Conservation (phyloP, 768 basidiomycete species). For the Rhodotorula graminis region DNA sequence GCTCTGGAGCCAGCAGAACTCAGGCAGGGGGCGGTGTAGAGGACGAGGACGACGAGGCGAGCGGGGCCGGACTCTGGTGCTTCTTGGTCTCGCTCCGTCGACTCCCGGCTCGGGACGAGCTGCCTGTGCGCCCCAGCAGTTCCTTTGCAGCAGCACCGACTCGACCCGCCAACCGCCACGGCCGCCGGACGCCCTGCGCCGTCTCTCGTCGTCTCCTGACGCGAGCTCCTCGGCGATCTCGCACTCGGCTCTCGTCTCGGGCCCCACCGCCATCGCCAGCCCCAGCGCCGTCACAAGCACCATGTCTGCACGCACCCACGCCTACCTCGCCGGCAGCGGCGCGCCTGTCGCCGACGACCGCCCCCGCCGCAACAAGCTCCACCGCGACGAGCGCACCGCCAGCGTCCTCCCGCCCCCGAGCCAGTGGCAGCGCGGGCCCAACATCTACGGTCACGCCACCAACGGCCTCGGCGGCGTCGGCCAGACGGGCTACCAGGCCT, state of each 20-base stretch:
- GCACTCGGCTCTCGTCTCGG: background rate
- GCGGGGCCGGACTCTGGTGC: too few species aligned
- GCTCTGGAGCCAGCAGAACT: too few species aligned
- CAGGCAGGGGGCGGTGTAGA: too few species aligned
- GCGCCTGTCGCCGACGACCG: background rate
- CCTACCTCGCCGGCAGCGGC: constrained; percentile 1
- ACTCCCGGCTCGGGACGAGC: too few species aligned
- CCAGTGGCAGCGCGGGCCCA: constrained; percentile 8
- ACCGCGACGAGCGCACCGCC: constrained; percentile 12
- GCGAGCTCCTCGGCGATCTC: background rate
- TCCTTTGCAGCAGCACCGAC: too few species aligned
- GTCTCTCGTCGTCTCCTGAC: too few species aligned
- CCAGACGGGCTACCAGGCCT: constrained; percentile 22
- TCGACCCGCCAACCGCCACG: too few species aligned
- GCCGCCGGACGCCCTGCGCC: too few species aligned
- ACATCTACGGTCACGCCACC: constrained; percentile 19
- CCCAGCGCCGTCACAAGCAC: background rate
- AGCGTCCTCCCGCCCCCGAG: constrained; percentile 23
- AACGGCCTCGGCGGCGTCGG: constrained; percentile 12
- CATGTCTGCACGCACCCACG: background rate
- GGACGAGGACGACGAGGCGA: too few species aligned
- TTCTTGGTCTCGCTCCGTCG: too few species aligned
- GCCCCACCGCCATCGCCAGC: background rate
- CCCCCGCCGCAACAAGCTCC: constrained; percentile 14
- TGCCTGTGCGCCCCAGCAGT: too few species aligned